Conservation (phyloP, 2,329 filamentous ascomycete species). For the Calonectria henricotiae region DNA sequence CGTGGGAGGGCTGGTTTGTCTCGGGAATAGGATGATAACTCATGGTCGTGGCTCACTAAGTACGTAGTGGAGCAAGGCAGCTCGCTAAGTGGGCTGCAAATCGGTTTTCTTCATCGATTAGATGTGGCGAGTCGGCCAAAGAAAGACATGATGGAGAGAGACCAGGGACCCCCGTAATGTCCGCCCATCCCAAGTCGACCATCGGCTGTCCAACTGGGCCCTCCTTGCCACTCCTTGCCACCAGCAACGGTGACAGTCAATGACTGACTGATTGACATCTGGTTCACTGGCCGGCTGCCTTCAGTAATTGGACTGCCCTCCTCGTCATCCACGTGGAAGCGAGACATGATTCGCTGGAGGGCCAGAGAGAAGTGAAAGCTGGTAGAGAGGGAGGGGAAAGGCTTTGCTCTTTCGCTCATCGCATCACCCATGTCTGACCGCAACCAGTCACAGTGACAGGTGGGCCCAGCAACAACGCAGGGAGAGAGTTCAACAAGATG, state of each 20-base stretch:
- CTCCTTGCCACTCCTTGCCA: slow-evolving; percentile 17
- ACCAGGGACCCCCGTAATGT: slow-evolving; percentile 17
- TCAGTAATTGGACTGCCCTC: slow-evolving; percentile 28
- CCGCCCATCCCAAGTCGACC: not conserved
- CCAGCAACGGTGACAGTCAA: slow-evolving; percentile 24
- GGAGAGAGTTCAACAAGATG: slow-evolving; percentile 9
- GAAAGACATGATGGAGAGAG: slow-evolving; percentile 22
- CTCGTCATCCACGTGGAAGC: slow-evolving; percentile 42
- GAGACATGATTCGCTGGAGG: slow-evolving; percentile 42
- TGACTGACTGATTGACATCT: too few relatives aligned
- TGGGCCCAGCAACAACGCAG: slow-evolving; percentile 27
- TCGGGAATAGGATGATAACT: slow-evolving; percentile 17
- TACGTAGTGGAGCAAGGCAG: not conserved
- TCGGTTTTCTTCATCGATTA: slow-evolving; percentile 25
- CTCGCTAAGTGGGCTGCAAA: slow-evolving; percentile 24
- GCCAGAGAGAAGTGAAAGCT: not conserved
- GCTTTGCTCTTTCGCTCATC: slow-evolving; percentile 9
- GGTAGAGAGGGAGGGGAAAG: not conserved
- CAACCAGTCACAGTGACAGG: slow-evolving; percentile 39
- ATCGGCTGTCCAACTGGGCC: slow-evolving; percentile 4
- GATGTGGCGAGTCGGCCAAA: slow-evolving; percentile 13
- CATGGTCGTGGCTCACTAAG: slow-evolving; percentile 12
- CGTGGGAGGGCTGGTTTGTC: slow-evolving; percentile 6
- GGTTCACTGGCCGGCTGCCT: slow-evolving; percentile 10
- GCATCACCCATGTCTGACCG: slow-evolving; percentile 22